Base-by-base conservation (phyloP, 1,139 yeast genomes). In the Geotrichum macrosporum region DNA sequence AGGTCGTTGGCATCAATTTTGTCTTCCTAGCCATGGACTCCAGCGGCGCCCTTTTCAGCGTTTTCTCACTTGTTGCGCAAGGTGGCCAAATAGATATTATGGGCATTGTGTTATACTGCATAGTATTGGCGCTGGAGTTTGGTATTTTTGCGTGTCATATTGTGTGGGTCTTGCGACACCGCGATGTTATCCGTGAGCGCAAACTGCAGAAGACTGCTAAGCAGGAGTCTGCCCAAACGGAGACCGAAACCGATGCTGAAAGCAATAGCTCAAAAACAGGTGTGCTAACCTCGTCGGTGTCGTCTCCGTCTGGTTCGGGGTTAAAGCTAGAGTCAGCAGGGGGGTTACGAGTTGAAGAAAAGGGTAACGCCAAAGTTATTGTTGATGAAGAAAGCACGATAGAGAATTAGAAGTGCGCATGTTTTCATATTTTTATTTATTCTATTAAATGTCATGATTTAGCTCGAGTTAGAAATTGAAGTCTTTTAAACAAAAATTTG, bases 1-100 rank as follows among this genome's bases (percentile, higher is more conserved):
- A 86, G 41, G 96, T 89, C 4, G 78, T 87, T 3, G 97, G 97
- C 0, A 82, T 89, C 58, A 87, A 87, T 61, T 87, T 89, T 61
- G 58, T 81, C n/a, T 89, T 89, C 57, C 69, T 89, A 50, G 58
- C 70, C n/a, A 72, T 88, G 61, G 97, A 89, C 63, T 75, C 85
- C 6, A 56, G 74, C 44, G 97, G 97, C 9, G 96, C 97, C 0
- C 63, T 86, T 41, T 75, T 86, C 50, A 83, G 89, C 13, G 71
- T 85, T 61, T 68, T 82, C 52, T 77, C 88, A 63, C 57, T 66
- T 30, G 65, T 60, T 5, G 55, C 59, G 12, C 62, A 62, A 48
- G 53, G 55, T 13, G 69, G 70, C 13, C 47, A 52, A 6, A 65
- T 84, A 68, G 96, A 88, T 62, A 65, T 81, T 31, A 75, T 89